Evolutionary conservation across 257 asterid species (phyloP), one percentile per base, ranked within the genome.

Genomic region (Vinca minor): DNA sequence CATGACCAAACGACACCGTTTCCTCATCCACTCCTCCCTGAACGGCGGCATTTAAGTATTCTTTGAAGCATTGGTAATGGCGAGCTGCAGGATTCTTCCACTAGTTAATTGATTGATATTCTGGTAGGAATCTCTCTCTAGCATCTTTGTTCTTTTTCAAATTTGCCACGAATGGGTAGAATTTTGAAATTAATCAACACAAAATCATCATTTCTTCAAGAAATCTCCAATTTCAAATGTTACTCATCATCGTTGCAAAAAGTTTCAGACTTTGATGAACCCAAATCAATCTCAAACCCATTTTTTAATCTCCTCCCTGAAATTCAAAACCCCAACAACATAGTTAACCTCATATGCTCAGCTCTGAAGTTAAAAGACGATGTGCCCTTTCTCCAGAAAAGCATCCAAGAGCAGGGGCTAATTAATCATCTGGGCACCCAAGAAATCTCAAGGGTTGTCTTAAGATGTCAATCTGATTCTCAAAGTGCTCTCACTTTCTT

Each of bases 401-500:
- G n/a, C n/a, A n/a, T n/a, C n/a, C 21, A 67, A n/a, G n/a, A n/a
- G n/a, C n/a, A n/a, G n/a, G n/a, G n/a, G n/a, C n/a, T n/a, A n/a
- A n/a, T n/a, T n/a, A n/a, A n/a, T n/a, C n/a, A n/a, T n/a, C n/a
- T n/a, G n/a, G n/a, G n/a, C n/a, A n/a, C n/a, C n/a, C n/a, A n/a
- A n/a, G n/a, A n/a, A n/a, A n/a, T n/a, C n/a, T n/a, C n/a, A n/a
- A n/a, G n/a, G n/a, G n/a, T n/a, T n/a, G n/a, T n/a, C n/a, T n/a
- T n/a, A n/a, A n/a, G n/a, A n/a, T n/a, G n/a, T n/a, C n/a, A n/a
- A n/a, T n/a, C n/a, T n/a, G n/a, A n/a, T n/a, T n/a, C n/a, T n/a
- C n/a, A n/a, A n/a, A n/a, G n/a, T n/a, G n/a, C 93, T 57, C 82
- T 86, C 42, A 32, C 73, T 69, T 88, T 91, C 89, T 91, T 91